Percentiles rank a stretch among this genome's conserved stretches.
phyloP scores from a whole-genome alignment of 176 grass and related monocot species.

The Oryza rufipogon region DNA sequence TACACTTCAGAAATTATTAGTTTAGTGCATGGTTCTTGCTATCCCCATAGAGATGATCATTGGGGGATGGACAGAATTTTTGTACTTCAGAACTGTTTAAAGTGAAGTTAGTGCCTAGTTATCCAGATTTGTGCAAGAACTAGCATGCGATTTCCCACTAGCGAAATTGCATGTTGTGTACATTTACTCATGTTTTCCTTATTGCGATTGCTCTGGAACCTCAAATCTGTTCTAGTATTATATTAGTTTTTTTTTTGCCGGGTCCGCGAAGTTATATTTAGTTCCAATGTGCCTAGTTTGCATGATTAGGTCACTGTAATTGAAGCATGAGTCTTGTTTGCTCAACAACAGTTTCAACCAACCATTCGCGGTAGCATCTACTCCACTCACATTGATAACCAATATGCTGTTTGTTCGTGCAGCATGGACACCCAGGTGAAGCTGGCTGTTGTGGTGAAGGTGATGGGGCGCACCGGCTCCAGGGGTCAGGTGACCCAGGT shows the following conservation, averaged over 20 bases:
- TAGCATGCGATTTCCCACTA: background rate
- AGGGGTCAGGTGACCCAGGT: constrained; percentile 92
- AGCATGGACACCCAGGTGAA: constrained; percentile 89
- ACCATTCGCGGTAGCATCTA: background rate
- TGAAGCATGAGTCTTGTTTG: background rate
- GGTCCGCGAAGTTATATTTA: background rate
- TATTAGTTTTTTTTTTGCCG: too few relatives aligned
- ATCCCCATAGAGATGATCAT: background rate
- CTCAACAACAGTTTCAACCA: background rate
- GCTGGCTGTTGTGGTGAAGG: constrained; percentile 87
- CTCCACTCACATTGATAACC: background rate
- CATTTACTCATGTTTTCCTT: background rate
- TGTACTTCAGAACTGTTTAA: too few relatives aligned
- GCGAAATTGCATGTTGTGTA: background rate
- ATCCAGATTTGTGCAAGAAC: background rate
- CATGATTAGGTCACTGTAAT: background rate
- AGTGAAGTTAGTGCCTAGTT: background rate
- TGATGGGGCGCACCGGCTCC: constrained; percentile 79
- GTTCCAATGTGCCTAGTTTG: background rate
- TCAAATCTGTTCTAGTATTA: background rate
- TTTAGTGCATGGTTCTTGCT: background rate
- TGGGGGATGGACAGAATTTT: too few relatives aligned
- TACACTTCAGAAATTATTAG: background rate
- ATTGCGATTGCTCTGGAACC: background rate
- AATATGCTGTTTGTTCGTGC: constrained; percentile 23